phyloP scores from a whole-genome alignment of 2,329 filamentous ascomycete genomes.

The Hypoxylon sp. region DNA sequence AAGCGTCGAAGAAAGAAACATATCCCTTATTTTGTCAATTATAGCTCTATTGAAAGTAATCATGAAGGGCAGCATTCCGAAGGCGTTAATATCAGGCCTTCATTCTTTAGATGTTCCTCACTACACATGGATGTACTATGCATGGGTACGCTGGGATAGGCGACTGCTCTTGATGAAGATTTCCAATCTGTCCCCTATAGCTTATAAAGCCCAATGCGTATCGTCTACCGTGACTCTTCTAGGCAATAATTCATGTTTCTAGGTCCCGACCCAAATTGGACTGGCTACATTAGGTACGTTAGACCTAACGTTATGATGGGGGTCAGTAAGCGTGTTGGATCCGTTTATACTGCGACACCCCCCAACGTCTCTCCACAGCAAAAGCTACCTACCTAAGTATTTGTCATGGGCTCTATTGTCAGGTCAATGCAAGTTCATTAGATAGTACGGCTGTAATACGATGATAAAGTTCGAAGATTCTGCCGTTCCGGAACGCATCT shows the following conservation, averaged over 20 bases:
- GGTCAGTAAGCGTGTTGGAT: neutral
- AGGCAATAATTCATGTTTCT: slow-evolving; percentile 12
- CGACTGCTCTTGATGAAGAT: neutral
- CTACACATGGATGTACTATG: neutral
- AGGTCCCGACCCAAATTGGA: slow-evolving; percentile 10
- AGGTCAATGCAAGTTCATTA: slow-evolving; percentile 14
- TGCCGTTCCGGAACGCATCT: slow-evolving; percentile 38
- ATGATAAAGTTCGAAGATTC: slow-evolving; percentile 19
- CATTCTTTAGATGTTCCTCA: neutral
- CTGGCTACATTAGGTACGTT: slow-evolving; percentile 4
- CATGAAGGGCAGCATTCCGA: too few relatives aligned
- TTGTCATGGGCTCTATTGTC: slow-evolving; percentile 9
- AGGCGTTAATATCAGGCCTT: neutral
- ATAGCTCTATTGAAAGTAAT: neutral
- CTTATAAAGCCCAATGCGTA: slow-evolving; percentile 7
- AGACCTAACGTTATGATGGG: neutral
- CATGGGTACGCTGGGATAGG: neutral
- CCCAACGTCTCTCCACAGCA: slow-evolving; percentile 1
- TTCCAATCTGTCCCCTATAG: slow-evolving; percentile 4
- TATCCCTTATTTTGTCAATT: neutral
- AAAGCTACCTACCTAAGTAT: slow-evolving; percentile 1
- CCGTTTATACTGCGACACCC: slow-evolving; percentile 16
- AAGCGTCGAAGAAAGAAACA: too few relatives aligned
- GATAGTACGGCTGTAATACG: slow-evolving; percentile 13
- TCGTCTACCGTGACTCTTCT: slow-evolving; percentile 5